Evolutionary conservation across 441 rosid genomes (phyloP), one percentile per base, ranked within the genome.

Genomic region (Melastoma candidum): DNA sequence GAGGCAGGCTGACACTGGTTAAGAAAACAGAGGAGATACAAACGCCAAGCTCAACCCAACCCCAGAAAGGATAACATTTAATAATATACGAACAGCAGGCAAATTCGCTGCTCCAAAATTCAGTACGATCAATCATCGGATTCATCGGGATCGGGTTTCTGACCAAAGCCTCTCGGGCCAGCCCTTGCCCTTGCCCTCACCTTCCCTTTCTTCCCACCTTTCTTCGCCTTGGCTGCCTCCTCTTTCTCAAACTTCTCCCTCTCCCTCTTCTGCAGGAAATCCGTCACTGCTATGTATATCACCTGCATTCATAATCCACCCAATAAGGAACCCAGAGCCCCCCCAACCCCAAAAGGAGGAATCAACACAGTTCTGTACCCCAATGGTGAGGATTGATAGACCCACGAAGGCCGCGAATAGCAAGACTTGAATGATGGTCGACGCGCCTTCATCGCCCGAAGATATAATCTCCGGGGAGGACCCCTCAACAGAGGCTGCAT

Each of bases 161-260:
- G 95, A 22, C 94, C 96, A 56, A 85, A 92, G 8, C 92, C 98
- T 61, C 73, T 81, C 12, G 96, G 94, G 36, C 95, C 86, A 26
- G 70, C 74, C 61, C 68, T 79, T 29, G 85, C 71, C 67, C 72
- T 73, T 8, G 59, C 22, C 22, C 41, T 36, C 7, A 36, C 72
- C 66, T 64, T 74, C 44, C 63, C 67, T 60, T 74, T 82, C 71
- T 79, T 85, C 27, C 76, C 76, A 53, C 79, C 61, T 26, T 64
- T 73, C 81, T 86, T 84, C 70, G 60, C 74, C 76, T 73, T 78
- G 29, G 71, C 71, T 26, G 76, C 81, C 53, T 82, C 82, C 57
- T 84, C 88, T 53, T 82, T 92, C 77, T 80, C 85, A 67, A 77
- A 78, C 77, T 79, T 85, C 41, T 84, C 95, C 26, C 63, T 76